Evolutionary conservation across 805 yeast genomes (phyloP).

Genomic region (Suhomyces faveliae): DNA sequence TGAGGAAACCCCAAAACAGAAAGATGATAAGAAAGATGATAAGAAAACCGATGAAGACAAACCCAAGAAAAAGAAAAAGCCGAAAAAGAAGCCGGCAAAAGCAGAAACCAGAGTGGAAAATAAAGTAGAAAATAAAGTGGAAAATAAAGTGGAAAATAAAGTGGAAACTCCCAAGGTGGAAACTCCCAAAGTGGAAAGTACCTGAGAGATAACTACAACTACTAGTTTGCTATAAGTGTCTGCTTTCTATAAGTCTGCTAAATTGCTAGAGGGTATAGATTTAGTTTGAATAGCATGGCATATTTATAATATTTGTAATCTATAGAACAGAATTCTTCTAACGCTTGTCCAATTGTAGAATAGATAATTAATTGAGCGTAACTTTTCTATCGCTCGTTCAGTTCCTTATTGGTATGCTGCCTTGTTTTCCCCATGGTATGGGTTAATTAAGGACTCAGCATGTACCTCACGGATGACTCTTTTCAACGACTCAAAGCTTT

Average conservation of each 20-base stretch:
- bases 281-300: too few species aligned
- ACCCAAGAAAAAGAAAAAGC: conserved; percentile 1
- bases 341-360: too few species aligned
- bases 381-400: too few species aligned
- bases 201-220: too few species aligned
- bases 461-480: conserved; percentile 55
- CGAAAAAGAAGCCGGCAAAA: neutral
- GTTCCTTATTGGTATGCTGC: neutral
- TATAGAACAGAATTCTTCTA: too few species aligned
- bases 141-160: neutral
- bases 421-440: conserved; percentile 25
- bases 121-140: neutral
- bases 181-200: too few species aligned
- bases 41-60: neutral
- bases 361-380: too few species aligned
- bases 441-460: conserved; percentile 52
- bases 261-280: too few species aligned
- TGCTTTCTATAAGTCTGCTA: too few species aligned
- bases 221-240: too few species aligned
- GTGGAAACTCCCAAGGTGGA: neutral
- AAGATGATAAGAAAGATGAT: conserved; percentile 5
- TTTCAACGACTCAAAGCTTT: conserved; percentile 39
- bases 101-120: neutral
- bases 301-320: too few species aligned
- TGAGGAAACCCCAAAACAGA: neutral